Conservation (phyloP, 345 rosid species). For the Linum trigynum region DNA sequence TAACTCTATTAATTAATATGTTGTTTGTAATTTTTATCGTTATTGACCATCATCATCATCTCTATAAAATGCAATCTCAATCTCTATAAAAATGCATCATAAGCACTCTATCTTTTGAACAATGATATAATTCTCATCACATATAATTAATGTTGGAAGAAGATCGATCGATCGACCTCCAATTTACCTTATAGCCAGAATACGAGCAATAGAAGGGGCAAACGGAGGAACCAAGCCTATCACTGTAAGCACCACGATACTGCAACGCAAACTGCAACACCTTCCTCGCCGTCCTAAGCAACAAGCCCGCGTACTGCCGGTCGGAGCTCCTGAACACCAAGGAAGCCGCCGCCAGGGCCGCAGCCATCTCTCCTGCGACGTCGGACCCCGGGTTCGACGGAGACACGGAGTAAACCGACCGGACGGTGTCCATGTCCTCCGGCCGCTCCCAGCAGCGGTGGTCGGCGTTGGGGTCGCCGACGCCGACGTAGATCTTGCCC, state of each 20-base stretch:
- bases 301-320: conserved; percentile 36
- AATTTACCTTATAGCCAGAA: conserved; percentile 69
- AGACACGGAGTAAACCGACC: conserved; percentile 62
- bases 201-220: conserved; percentile 92
- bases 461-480: conserved; percentile 81
- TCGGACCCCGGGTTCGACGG: conserved; percentile 83
- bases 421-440: conserved; percentile 83
- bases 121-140: too few relatives aligned
- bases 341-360: conserved; percentile 86
- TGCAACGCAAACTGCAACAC: conserved; percentile 77
- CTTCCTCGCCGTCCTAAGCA: conserved; percentile 47
- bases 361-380: conserved; percentile 82
- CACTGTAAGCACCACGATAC: conserved; percentile 70
- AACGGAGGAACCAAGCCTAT: conserved; percentile 61
- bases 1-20: too few relatives aligned
- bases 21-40: background rate
- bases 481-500: conserved; percentile 76
- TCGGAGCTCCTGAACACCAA: conserved; percentile 65
- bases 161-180: background rate
- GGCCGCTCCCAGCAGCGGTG: conserved; percentile 96
- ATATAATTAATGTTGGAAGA: too few relatives aligned
- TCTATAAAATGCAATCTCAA: background rate
- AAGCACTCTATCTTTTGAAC: too few relatives aligned
- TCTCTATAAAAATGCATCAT: too few relatives aligned
- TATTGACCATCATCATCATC: background rate